Conservation (phyloP, 768 basidiomycete genomes). For the Hebeloma cylindrosporum region DNA sequence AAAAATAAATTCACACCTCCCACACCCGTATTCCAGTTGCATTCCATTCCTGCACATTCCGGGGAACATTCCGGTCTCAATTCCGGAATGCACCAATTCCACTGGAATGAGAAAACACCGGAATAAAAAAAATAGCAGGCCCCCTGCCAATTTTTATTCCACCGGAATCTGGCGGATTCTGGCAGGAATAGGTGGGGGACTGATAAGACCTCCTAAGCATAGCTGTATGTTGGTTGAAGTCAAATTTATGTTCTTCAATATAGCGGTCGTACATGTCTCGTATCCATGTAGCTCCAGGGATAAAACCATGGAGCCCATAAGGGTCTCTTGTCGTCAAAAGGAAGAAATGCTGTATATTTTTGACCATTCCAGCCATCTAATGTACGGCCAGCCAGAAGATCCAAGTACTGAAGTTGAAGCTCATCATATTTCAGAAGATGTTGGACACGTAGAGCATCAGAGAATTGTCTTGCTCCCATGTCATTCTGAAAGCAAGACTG, state of each 20-base stretch:
- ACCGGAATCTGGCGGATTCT: too few species aligned
- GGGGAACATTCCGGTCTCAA: too few species aligned
- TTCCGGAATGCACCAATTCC: too few species aligned
- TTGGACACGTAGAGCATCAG: slow-evolving; percentile 21
- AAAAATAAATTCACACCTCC: too few species aligned
- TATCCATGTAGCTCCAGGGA: slow-evolving; percentile 24
- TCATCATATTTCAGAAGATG: slow-evolving; percentile 21
- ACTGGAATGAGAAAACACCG: too few species aligned
- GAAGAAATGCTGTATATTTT: slow-evolving; percentile 16
- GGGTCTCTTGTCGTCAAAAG: slow-evolving; percentile 18
- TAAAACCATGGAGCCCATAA: slow-evolving; percentile 21
- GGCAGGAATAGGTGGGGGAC: too few species aligned
- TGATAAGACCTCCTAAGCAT: too few species aligned
- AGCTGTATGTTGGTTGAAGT: slow-evolving; percentile 23
- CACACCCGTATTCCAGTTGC: too few species aligned
- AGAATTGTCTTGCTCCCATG: slow-evolving; percentile 27
- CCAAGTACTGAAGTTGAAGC: slow-evolving; percentile 22
- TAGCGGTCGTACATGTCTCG: slow-evolving; percentile 24
- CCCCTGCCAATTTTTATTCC: too few species aligned
- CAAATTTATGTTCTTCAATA: slow-evolving; percentile 11
- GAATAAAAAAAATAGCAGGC: too few species aligned
- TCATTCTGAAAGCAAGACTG: slow-evolving; percentile 26
- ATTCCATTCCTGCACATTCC: too few species aligned
- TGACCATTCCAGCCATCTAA: not conserved
- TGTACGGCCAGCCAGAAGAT: not conserved